Conservation (phyloP, 805 yeast genomes). For the Scheffersomyces amazonensis region DNA sequence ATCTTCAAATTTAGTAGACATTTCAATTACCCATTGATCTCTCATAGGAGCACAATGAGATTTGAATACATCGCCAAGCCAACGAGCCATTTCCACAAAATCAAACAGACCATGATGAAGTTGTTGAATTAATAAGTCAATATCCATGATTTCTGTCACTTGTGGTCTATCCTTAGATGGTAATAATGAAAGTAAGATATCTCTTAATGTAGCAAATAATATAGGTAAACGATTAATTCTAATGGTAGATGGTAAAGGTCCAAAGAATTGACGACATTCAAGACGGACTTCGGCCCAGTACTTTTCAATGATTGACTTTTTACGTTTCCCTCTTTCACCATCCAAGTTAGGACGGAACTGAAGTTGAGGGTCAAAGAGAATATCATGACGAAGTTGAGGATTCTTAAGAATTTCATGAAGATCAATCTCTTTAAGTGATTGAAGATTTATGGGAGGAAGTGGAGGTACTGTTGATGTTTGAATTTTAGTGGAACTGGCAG, state of each 20-base stretch:
- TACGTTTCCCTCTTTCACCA: conserved; percentile 84
- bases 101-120: conserved; percentile 67
- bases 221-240: conserved; percentile 54
- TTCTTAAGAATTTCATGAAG: conserved; percentile 84
- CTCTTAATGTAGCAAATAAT: conserved; percentile 73
- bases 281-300: conserved; percentile 78
- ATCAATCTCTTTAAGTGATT: conserved; percentile 81
- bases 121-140: conserved; percentile 75
- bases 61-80: conserved; percentile 78
- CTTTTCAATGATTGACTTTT: conserved; percentile 70
- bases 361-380: conserved; percentile 84
- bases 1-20: conserved; percentile 58
- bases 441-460: conserved; percentile 80
- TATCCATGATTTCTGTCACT: conserved; percentile 72
- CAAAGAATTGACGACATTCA: conserved; percentile 54
- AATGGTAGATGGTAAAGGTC: conserved; percentile 9
- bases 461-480: conserved; percentile 33
- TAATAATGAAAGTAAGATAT: conserved; percentile 68
- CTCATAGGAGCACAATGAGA: conserved; percentile 96
- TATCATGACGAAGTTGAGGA: conserved; percentile 91
- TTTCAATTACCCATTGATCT: conserved; percentile 82
- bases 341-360: conserved; percentile 90
- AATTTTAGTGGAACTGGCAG: not conserved
- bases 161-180: conserved; percentile 72
- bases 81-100: conserved; percentile 64